Evolutionary conservation across 768 basidiomycete genomes (phyloP).

Genomic region (Chlorophyllum brunneum): DNA sequence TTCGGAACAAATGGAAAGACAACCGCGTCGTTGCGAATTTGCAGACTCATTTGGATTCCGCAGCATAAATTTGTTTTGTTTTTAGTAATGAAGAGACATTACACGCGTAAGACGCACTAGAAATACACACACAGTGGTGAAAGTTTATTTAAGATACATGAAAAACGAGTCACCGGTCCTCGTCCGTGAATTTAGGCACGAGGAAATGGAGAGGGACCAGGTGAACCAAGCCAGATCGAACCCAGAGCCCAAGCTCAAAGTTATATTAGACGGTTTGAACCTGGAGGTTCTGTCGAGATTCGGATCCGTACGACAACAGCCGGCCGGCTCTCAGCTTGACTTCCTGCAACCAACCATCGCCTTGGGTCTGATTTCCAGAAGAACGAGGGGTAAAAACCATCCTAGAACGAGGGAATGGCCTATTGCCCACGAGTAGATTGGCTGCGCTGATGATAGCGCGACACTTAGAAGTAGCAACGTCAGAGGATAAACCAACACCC

Average conservation of each 20-base stretch:
- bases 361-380: slow-evolving; percentile 1
- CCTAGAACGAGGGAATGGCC: slow-evolving; percentile 45
- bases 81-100: no score
- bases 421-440: slow-evolving; percentile 74
- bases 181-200: no score
- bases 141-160: slow-evolving; percentile 5
- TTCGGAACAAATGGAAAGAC: no score
- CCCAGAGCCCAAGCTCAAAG: not conserved
- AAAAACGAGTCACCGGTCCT: not conserved
- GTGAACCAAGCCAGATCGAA: not conserved
- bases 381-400: slow-evolving; percentile 23
- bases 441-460: slow-evolving; percentile 87
- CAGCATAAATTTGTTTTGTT: no score
- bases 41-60: no score
- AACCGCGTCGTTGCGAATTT: no score
- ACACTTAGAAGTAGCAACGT: slow-evolving; percentile 86
- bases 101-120: no score
- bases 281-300: slow-evolving; percentile 3
- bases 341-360: slow-evolving; percentile 20
- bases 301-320: slow-evolving; percentile 8
- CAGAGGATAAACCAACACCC: slow-evolving; percentile 90
- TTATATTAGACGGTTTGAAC: slow-evolving; percentile 9
- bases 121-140: no score
- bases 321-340: slow-evolving; percentile 21
- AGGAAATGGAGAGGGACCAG: not conserved